Conservation (phyloP, 192 early-diverging fungal genomes). For the Mortierella claussenii region DNA sequence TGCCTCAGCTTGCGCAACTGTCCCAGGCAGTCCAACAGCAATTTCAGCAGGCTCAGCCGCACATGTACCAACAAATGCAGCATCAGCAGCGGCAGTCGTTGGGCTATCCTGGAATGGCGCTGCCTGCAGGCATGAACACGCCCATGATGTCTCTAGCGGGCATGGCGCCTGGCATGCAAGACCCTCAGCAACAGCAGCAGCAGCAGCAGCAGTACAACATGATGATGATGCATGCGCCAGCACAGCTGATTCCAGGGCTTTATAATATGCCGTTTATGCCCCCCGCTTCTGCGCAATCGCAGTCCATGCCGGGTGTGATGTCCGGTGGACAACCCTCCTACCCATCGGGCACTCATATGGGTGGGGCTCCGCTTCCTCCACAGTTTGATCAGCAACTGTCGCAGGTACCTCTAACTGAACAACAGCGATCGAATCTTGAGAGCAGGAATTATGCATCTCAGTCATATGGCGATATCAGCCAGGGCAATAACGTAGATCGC, state of each 20-base stretch:
- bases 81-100: conserved; percentile 2
- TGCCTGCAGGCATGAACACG: conserved; percentile 9
- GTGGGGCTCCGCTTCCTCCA: background rate
- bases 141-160: background rate
- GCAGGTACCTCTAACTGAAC: conserved; percentile 6
- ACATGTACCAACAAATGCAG: background rate
- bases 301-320: background rate
- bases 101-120: background rate
- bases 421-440: conserved; percentile 21
- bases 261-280: conserved; percentile 10
- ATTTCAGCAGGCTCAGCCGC: background rate
- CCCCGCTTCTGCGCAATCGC: background rate
- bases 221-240: conserved; percentile 18
- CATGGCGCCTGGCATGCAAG: background rate
- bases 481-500: background rate
- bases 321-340: background rate
- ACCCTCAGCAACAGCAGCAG: background rate
- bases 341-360: background rate
- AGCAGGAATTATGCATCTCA: background rate
- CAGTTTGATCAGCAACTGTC: background rate
- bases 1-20: conserved; percentile 33
- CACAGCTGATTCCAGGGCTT: conserved; percentile 7
- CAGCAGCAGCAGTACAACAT: background rate
- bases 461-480: background rate
- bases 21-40: conserved; percentile 28